A percentile compares a stretch with the other conserved stretches of the same genome.
Evolutionary conservation across 306 rosid genomes (phyloP).

Genomic region (Inga laurina): DNA sequence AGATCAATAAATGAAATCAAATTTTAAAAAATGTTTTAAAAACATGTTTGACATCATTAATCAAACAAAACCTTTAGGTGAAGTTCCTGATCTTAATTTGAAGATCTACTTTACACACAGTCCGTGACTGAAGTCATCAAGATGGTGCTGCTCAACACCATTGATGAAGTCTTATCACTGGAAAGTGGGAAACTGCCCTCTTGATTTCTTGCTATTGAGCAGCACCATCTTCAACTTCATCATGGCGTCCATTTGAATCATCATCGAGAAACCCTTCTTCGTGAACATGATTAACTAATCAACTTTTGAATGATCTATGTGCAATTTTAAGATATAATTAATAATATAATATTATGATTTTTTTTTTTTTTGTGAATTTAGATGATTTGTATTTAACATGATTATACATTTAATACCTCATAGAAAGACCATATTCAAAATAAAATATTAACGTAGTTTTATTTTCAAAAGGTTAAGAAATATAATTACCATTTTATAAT

Average conservation of each 20-base stretch:
- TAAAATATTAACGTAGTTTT: no score
- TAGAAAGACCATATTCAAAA: no score
- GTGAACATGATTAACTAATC: no score
- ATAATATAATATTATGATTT: no score
- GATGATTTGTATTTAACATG: no score
- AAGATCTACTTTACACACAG: constrained; percentile 88
- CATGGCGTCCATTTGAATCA: constrained; percentile 76
- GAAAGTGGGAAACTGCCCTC: constrained; percentile 48
- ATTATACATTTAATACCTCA: no score
- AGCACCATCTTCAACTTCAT: constrained; percentile 75
- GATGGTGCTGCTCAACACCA: no score
- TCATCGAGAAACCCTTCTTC: constrained; percentile 60
- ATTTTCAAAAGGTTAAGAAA: no score
- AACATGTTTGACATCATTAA: constrained; percentile 4
- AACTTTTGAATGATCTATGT: no score
- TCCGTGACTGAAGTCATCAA: constrained; percentile 63
- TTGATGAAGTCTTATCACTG: constrained; percentile 64
- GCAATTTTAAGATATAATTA: no score
- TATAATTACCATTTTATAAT: no score
- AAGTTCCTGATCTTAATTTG: constrained; percentile 97
- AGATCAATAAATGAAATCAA: not conserved
- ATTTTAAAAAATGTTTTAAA: constrained; percentile 1
- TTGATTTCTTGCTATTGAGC: constrained; percentile 64
- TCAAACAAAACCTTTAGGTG: constrained; percentile 43
- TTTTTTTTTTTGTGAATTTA: no score